These are phyloP conservation scores for Salix purpurea DNA, from an alignment of 345 rosid genomes.

Conservation along the genomic window DNA sequence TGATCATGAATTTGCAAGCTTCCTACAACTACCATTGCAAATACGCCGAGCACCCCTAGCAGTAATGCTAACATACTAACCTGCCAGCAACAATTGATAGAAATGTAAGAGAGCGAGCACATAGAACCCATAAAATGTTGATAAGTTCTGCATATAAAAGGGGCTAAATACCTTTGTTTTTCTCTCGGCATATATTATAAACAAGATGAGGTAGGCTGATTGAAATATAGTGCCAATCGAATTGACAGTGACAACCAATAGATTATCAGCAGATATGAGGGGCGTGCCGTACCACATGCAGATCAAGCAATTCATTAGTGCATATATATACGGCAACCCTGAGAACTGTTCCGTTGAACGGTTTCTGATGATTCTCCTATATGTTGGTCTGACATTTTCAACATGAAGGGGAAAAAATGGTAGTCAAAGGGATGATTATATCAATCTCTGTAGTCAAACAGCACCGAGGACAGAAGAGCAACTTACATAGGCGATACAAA, in stretches of 20 bases:
- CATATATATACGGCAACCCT: conserved; percentile 76
- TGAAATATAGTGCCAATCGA: conserved; percentile 69
- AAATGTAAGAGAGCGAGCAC: neutral
- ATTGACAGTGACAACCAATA: conserved; percentile 67
- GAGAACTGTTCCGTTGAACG: conserved; percentile 73
- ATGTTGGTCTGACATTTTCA: conserved; percentile 60
- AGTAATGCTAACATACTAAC: conserved; percentile 6
- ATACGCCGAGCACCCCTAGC: conserved; percentile 40
- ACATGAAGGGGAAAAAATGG: neutral
- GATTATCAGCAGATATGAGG: conserved; percentile 50
- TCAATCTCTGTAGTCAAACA: neutral
- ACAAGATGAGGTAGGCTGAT: conserved; percentile 54
- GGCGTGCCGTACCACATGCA: conserved; percentile 83
- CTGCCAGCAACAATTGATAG: neutral
- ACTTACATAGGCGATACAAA: conserved; percentile 82
- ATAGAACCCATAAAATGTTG: neutral
- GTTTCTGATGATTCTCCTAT: conserved; percentile 78
- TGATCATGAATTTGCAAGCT: conserved; percentile 56
- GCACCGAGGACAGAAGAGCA: neutral
- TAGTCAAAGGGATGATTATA: conserved; percentile 4
- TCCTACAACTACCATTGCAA: conserved; percentile 43
- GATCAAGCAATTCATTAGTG: conserved; percentile 80
- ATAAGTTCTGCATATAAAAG: conserved; percentile 2
- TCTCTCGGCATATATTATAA: conserved; percentile 51
- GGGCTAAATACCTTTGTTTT: conserved; percentile 44